Conservation (phyloP, 2,329 filamentous ascomycete genomes). For the Ascochyta koolunga region DNA sequence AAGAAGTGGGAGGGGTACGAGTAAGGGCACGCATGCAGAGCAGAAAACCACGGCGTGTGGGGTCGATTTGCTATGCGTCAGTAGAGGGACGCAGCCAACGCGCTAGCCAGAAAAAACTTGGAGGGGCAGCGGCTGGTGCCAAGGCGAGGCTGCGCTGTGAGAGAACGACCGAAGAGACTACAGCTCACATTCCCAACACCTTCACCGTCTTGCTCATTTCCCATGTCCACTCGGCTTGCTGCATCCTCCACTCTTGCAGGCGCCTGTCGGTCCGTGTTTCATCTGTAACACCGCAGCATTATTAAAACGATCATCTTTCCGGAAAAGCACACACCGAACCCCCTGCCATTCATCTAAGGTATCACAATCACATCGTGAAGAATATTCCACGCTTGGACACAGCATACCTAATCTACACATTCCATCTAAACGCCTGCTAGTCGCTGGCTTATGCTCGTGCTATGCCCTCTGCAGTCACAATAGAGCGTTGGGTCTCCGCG, state of each 20-base stretch:
- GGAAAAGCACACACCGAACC: conserved; percentile 6
- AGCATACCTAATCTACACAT: background rate
- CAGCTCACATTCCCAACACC: conserved; percentile 5
- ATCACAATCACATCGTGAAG: conserved; percentile 6
- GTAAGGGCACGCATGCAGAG: conserved; percentile 20
- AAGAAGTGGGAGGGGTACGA: conserved; percentile 25
- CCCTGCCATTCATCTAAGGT: conserved; percentile 11
- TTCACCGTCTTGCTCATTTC: background rate
- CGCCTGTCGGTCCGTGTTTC: background rate
- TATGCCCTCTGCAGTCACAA: conserved; percentile 2
- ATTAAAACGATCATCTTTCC: background rate
- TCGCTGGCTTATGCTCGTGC: conserved; percentile 4
- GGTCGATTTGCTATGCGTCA: conserved; percentile 36
- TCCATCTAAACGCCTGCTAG: background rate
- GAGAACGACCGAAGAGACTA: conserved; percentile 5
- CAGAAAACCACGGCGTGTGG: conserved; percentile 25
- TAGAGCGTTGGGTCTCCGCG: background rate
- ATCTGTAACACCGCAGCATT: background rate
- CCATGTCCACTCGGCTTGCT: background rate
- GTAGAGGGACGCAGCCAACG: conserved; percentile 23
- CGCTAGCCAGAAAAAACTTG: conserved; percentile 35
- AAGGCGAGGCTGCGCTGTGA: conserved; percentile 13
- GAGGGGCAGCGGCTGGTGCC: conserved; percentile 25
- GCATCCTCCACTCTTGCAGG: background rate
- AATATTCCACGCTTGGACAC: background rate